Base-by-base conservation (phyloP, 208 protist species). In the Balamuthia mandrillaris region DNA sequence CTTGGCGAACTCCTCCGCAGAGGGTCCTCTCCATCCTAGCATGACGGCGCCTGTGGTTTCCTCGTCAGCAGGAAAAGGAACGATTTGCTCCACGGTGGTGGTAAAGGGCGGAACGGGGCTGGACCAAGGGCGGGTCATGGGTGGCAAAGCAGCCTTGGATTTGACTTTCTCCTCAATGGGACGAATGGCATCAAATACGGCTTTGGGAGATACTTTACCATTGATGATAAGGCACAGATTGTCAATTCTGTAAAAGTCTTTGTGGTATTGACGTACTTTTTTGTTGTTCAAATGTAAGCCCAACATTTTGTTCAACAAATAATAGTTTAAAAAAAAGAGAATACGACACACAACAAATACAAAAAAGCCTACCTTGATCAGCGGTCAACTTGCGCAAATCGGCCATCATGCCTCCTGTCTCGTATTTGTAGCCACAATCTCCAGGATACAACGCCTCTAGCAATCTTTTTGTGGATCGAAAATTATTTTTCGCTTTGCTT, bases 391-490 rank as follows among this genome's bases (percentile, higher is more conserved):
- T 18, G n/a, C 89, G 83, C 31, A 93, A 58, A 41, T 91, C 83
- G 3, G 42, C 81, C 82, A 92, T 61, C 39, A 87, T 68, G 86
- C 91, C 91, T 14, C 91, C 91, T 1, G 91, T 93, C 79, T 93
- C 88, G 33, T 61, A 83, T 29, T 52, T 68, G 72, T 91, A 92
- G 29, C 87, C 87, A 47, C 63, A 87, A n/a, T 49, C 63, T 10
- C 45, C 54, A 41, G 66, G 63, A 49, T 82, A 88, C 24, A 91
- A 9, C 14, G 41, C 21, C 49, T 81, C 61, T 18, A 42, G 24
- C 6, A 58, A 61, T 31, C 77, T 70, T 45, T 35, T 29, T 39
- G 21, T 31, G 3, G 61, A 24, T 41, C n/a, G n/a, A 6, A 6
- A 63, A 2, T 21, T 29, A 60, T 1, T 31, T 31, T 0, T 24